These are phyloP conservation scores for Backusella westeae DNA, from an alignment of 192 early-diverging fungal genomes.

Conservation along the genomic window DNA sequence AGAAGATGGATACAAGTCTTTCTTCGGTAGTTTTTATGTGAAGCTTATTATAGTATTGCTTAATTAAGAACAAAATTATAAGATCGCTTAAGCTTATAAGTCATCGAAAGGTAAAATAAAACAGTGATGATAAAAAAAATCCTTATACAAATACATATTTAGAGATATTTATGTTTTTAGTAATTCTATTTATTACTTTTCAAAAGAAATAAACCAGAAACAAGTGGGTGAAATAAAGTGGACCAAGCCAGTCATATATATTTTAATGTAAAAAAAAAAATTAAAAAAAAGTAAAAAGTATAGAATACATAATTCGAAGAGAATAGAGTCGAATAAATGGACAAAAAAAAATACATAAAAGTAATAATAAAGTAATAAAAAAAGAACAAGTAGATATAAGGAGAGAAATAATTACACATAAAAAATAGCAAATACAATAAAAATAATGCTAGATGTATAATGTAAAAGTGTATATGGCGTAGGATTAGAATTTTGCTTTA, in stretches of 20 bases:
- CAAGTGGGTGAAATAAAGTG: neutral
- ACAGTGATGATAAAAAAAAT: neutral
- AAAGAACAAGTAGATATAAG: neutral
- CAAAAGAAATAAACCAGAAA: neutral
- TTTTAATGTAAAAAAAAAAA: neutral
- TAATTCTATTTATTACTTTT: neutral
- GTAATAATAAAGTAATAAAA: neutral
- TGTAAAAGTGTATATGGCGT: neutral
- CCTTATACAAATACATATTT: neutral
- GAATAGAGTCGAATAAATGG: neutral
- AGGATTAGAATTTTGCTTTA: neutral
- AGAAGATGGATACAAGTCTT: too few species aligned
- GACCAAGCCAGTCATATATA: neutral
- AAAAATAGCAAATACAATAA: neutral
- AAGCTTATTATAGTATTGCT: neutral
- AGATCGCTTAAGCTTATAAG: neutral
- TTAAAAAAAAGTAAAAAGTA: neutral
- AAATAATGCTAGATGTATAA: neutral
- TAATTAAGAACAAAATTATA: too few species aligned
- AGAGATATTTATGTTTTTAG: neutral
- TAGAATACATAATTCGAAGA: neutral
- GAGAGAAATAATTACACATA: slow-evolving; percentile 2
- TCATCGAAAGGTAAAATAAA: neutral
- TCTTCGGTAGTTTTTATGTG: neutral
- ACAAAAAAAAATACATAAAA: neutral